Evolutionary conservation across 352 stramenopile species (phyloP), one percentile per base, ranked within the genome.

Genomic region (Phytophthora chlamydospora): DNA sequence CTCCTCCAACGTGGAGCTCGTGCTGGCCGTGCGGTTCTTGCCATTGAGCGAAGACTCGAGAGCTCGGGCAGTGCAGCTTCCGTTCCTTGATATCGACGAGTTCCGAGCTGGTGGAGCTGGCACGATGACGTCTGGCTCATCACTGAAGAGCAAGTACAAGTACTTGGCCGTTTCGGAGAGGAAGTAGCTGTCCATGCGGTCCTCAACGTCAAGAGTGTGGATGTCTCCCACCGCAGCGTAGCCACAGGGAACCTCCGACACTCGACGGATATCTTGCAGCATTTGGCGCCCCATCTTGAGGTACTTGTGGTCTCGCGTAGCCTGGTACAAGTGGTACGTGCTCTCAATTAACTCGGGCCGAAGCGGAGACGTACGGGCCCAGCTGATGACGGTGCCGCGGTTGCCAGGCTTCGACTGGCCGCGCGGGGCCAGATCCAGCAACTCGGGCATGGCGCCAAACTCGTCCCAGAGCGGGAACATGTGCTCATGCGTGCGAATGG

Each of bases 181-280:
- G 63, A 99, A 99, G 58, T 98, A 99, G 51, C 91, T 98, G 60
- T 98, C 96, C 98, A 99, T 99, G 62, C 97, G 92, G 60, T 99
- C 91, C 29, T 98, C 81, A 8, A 99, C 84, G 2, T 85, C 71
- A 6, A 95, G 75, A 16, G 88, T 96, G 49, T 95, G 75, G 62
- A 98, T 95, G 60, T 98, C 78, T 16, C 85, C 87, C n/a, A 96
- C 78, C 1, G 89, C 91, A 16, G 94, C 93, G 75, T 96, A 99
- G 1, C 96, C 97, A 59, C 97, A 99, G 7, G 79, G 71, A 14
- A 96, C 91, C 38, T 76, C 70, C 0, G 88, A 96, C 39, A 94
- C 73, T n/a, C 85, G 75, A 60, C 98, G 78, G 21, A 98, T 90
- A 59, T 93, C 75, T 43, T 95, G 67, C 5, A 98, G 68, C 27